Percentiles rank a stretch among this genome's conserved stretches.
Evolutionary conservation across 2,329 filamentous ascomycete genomes (phyloP).

Genomic region (Chalaropsis thielavioides): DNA sequence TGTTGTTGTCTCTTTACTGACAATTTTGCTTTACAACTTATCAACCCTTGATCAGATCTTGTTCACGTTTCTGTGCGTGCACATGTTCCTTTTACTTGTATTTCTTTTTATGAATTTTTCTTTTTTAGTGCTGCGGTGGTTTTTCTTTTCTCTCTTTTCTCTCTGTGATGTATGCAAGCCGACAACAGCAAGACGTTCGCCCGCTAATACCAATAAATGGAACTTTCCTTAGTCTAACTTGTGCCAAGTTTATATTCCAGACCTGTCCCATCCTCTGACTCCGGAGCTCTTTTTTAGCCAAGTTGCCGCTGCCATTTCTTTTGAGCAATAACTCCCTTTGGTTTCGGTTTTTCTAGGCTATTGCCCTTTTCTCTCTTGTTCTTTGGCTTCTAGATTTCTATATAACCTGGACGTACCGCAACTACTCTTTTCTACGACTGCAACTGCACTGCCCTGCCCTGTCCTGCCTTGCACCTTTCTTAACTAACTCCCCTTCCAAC

Average conservation of each 20-base stretch:
- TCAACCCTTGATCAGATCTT: neutral
- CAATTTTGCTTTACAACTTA: neutral
- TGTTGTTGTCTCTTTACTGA: neutral
- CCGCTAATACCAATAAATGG: neutral
- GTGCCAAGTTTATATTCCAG: conserved; percentile 4
- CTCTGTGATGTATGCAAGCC: neutral
- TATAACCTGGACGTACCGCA: neutral
- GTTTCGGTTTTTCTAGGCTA: neutral
- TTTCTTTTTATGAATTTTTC: no score
- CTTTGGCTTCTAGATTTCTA: neutral
- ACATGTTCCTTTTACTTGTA: neutral
- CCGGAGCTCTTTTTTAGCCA: neutral
- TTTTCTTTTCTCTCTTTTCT: neutral
- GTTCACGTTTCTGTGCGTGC: neutral
- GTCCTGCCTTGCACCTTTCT: neutral
- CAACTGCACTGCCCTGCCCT: neutral
- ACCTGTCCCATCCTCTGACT: neutral
- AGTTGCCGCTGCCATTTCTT: neutral
- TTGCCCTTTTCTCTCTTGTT: neutral
- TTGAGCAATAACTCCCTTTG: neutral
- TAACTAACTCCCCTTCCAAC: neutral
- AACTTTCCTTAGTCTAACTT: neutral
- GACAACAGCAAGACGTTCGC: neutral
- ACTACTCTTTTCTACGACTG: neutral
- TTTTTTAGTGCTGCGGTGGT: neutral